Base-by-base conservation (phyloP, 2,329 filamentous ascomycete genomes). In the Pestalotiopsis fici region DNA sequence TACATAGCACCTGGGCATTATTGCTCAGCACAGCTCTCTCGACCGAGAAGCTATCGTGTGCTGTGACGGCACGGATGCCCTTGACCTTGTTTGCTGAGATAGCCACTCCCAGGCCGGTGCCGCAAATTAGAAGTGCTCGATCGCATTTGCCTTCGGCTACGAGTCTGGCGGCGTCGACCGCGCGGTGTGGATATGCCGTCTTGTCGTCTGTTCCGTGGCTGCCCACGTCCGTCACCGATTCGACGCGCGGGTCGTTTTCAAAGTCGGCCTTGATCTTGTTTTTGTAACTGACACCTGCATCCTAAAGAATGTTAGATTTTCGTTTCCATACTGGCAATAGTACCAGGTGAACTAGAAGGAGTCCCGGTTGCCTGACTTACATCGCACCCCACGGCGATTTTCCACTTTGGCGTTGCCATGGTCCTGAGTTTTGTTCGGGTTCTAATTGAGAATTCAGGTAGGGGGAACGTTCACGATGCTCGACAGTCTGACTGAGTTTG, bases 31-130 rank as follows among this genome's bases (percentile, higher is more conserved):
- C 86, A 35, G 91, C 89, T 64, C 93, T 83, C 84, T 96, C 93
- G 11, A 96, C 92, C 67, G 86, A 90, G 83, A 94, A 96, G 70
- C 88, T 90, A 76, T 96, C 93, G 78, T 96, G 93, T 2, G 93
- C 93, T 4, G 93, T 95, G 21, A 95, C 93, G 15, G 93, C 93
- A 23, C 93, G 84, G 69, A 96, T 88, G 5, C 93, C 93, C 61
- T 89, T 89, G 69, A 95, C 89, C 79, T 95, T 95, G 85, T 96
- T 95, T 71, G 93, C 93, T 18, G 88, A 83, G 75, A 96, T 95
- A 72, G 93, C 93, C 6, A 96, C 93, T 21, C 93, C 93, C 4
- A 96, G 85, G 0, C 93, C 93, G 0, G 93, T 96, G 4, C 93
- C 93, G 80, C 93, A 95, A 81, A 96, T 92, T 35, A 93, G 81